Percentiles rank a stretch among this genome's conserved stretches.
Conservation (phyloP, 179 eudicot genomes). For the Spergularia azorica region DNA sequence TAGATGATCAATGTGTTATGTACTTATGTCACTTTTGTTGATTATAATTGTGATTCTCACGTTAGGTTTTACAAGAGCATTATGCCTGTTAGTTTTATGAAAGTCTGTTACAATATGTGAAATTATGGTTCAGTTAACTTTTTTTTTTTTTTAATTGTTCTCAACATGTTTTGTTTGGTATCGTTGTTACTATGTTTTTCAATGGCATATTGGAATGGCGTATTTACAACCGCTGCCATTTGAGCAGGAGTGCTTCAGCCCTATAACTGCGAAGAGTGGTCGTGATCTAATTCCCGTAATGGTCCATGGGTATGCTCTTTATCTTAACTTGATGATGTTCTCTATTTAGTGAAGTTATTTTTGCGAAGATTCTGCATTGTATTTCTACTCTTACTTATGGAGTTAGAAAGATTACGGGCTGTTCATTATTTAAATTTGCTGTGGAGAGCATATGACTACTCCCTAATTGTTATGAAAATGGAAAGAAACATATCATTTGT, state of each 20-base stretch:
- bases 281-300: slow-evolving; percentile 56
- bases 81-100: too few species aligned
- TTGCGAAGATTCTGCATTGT: not conserved
- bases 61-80: too few species aligned
- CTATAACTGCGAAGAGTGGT: slow-evolving; percentile 43
- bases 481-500: not conserved
- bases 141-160: not conserved
- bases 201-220: not conserved
- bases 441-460: not conserved
- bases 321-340: slow-evolving; percentile 5
- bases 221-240: not conserved
- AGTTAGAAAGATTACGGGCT: not conserved
- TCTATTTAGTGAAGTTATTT: not conserved
- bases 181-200: not conserved
- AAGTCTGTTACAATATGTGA: too few species aligned
- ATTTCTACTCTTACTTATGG: not conserved
- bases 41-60: too few species aligned
- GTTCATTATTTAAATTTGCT: not conserved
- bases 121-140: not conserved
- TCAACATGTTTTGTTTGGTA: not conserved
- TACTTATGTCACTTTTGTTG: too few species aligned
- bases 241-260: slow-evolving; percentile 48
- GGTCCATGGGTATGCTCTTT: slow-evolving; percentile 48
- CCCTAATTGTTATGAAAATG: not conserved
- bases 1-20: too few species aligned